These are phyloP conservation scores for Fusarium citri DNA, from an alignment of 2,329 filamentous ascomycete genomes.

Conservation along the genomic window DNA sequence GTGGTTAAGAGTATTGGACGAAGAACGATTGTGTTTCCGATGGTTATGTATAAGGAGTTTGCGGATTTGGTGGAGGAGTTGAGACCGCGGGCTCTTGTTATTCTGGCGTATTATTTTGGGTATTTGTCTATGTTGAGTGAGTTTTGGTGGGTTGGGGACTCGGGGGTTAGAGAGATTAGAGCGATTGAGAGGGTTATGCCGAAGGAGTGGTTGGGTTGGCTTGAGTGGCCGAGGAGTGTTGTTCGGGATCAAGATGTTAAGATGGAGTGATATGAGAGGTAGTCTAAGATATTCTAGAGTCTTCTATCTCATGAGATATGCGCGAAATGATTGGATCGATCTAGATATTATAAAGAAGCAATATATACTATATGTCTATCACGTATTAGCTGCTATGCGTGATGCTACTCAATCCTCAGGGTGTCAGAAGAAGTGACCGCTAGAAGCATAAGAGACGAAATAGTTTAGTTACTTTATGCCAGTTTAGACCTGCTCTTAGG, in stretches of 20 bases:
- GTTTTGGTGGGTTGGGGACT: slow-evolving; percentile 8
- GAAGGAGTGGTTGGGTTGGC: not conserved
- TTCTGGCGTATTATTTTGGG: slow-evolving; percentile 8
- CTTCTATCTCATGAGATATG: not conserved
- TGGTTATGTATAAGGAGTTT: slow-evolving; percentile 4
- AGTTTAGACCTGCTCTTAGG: no score
- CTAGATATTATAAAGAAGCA: no score
- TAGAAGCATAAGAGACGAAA: no score
- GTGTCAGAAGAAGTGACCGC: no score
- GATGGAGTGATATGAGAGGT: not conserved
- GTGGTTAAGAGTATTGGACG: not conserved
- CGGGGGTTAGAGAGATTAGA: not conserved
- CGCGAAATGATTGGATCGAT: not conserved
- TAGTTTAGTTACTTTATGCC: no score
- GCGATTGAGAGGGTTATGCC: not conserved
- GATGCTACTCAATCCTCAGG: rapidly evolving
- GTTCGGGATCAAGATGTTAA: not conserved
- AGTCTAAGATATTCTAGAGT: not conserved
- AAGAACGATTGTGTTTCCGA: not conserved
- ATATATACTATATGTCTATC: no score
- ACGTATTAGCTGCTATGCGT: no score
- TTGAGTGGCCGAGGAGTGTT: slow-evolving; percentile 7
- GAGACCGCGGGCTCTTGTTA: slow-evolving; percentile 4
- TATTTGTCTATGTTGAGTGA: slow-evolving; percentile 1
- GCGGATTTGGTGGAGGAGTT: slow-evolving; percentile 4